These are phyloP conservation scores for Fusarium guadeloupense DNA, from an alignment of 2,329 filamentous ascomycete genomes.

Conservation along the genomic window DNA sequence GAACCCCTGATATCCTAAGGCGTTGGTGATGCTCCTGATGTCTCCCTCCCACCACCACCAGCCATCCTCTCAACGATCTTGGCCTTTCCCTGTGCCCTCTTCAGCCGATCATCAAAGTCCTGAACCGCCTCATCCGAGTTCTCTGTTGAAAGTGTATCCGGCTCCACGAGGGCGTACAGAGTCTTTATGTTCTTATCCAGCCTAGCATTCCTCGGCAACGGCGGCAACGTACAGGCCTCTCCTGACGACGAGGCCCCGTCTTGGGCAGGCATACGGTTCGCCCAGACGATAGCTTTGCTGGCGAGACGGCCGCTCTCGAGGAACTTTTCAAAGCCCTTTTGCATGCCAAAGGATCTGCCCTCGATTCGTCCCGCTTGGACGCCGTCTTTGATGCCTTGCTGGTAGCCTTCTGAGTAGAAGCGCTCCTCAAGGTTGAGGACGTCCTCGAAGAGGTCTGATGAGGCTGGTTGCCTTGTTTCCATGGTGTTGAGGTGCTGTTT, in stretches of 20 bases:
- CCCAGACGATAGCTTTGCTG: constrained; percentile 85
- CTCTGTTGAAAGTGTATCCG: constrained; percentile 76
- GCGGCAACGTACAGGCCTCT: constrained; percentile 45
- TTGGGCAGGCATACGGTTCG: constrained; percentile 66
- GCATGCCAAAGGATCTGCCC: constrained; percentile 88
- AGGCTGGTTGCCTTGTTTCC: constrained; percentile 37
- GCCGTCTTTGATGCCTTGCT: constrained; percentile 79
- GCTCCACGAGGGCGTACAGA: constrained; percentile 81
- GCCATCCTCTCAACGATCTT: constrained; percentile 83
- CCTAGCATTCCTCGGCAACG: constrained; percentile 67
- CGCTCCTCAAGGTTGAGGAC: constrained; percentile 69
- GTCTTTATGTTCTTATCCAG: constrained; percentile 79
- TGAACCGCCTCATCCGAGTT: constrained; percentile 91
- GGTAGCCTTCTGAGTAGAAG: constrained; percentile 86
- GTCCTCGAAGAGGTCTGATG: constrained; percentile 63
- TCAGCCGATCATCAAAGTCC: constrained; percentile 89
- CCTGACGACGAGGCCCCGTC: background rate
- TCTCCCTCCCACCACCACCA: constrained; percentile 43
- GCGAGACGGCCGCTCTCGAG: constrained; percentile 80
- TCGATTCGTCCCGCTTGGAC: constrained; percentile 81
- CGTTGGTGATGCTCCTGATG: constrained; percentile 12
- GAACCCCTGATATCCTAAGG: background rate
- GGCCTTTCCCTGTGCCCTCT: constrained; percentile 82
- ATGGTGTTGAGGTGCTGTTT: constrained; percentile 5
- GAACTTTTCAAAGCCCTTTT: constrained; percentile 95